Percentiles rank a stretch among this genome's conserved stretches.
These are phyloP conservation scores for Dianthus caryophyllus DNA, from an alignment of 148 eudicot genomes.

Conservation along the genomic window DNA sequence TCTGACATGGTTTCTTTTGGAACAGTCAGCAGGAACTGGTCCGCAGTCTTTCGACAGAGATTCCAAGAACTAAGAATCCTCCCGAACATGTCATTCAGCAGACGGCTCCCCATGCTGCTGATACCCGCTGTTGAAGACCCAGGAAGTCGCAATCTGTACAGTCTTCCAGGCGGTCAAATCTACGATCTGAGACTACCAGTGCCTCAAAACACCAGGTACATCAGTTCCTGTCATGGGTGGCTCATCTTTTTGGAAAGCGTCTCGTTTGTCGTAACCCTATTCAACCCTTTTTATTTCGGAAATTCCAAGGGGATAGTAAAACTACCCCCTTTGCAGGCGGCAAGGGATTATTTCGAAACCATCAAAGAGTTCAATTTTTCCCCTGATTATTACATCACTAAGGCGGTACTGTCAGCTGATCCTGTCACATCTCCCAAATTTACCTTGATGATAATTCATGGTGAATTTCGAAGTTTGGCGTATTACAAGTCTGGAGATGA, in stretches of 20 bases:
- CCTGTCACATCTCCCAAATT: background rate
- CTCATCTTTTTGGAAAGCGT: slow-evolving; percentile 10
- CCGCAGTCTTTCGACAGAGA: slow-evolving; percentile 2
- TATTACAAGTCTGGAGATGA: slow-evolving; percentile 13
- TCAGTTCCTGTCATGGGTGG: slow-evolving; percentile 24
- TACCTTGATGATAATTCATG: background rate
- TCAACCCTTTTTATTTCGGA: slow-evolving; percentile 20
- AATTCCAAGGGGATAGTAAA: slow-evolving; percentile 6
- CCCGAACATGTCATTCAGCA: background rate
- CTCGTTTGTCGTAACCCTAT: slow-evolving; percentile 16
- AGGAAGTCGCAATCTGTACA: slow-evolving; percentile 17
- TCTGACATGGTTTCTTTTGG: slow-evolving; percentile 12
- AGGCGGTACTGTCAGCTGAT: slow-evolving; percentile 17
- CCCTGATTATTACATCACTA: slow-evolving; percentile 14
- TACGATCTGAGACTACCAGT: slow-evolving; percentile 14
- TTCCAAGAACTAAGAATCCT: background rate
- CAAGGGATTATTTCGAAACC: background rate
- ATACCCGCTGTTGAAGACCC: background rate
- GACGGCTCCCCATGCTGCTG: slow-evolving; percentile 14
- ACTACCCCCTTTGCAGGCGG: slow-evolving; percentile 5
- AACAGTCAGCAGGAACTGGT: slow-evolving; percentile 2
- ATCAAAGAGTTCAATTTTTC: background rate
- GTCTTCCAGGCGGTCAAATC: background rate
- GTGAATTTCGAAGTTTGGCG: background rate
- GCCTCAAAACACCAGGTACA: slow-evolving; percentile 18